A percentile compares a stretch with the other conserved stretches of the same genome.
These are phyloP conservation scores for Pythium apleroticum DNA, from an alignment of 352 stramenopile genomes.

Conservation along the genomic window DNA sequence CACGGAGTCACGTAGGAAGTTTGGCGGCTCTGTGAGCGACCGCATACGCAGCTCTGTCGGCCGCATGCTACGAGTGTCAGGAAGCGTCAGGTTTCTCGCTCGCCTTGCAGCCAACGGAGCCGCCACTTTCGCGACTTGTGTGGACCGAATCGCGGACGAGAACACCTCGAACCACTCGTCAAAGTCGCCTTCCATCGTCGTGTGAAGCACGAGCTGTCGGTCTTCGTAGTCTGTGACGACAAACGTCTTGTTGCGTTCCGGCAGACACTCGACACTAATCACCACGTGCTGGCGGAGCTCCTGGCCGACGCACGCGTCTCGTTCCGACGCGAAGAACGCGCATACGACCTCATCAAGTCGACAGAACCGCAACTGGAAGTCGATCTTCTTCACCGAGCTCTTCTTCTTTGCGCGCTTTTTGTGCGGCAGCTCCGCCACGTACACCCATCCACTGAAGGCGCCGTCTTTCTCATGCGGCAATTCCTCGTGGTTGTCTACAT, in stretches of 20 bases:
- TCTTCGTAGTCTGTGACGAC: conserved; percentile 47
- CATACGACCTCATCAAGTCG: conserved; percentile 37
- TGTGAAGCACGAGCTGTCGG: conserved; percentile 38
- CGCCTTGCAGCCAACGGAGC: not conserved
- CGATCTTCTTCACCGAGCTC: not conserved
- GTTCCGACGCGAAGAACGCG: conserved; percentile 38
- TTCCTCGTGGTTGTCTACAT: not conserved
- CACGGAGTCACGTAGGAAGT: not conserved
- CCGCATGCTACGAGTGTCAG: not conserved
- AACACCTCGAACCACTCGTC: conserved; percentile 48
- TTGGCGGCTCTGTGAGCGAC: not conserved
- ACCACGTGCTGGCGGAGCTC: conserved; percentile 38
- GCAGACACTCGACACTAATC: conserved; percentile 37
- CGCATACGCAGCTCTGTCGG: not conserved
- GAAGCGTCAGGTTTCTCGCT: not conserved
- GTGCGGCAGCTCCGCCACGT: not conserved
- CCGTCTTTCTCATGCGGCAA: not conserved
- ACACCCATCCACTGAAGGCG: not conserved
- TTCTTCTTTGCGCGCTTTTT: not conserved
- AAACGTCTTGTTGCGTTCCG: conserved; percentile 54
- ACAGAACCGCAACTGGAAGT: conserved; percentile 1
- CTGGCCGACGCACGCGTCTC: conserved; percentile 7
- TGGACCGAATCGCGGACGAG: conserved; percentile 33
- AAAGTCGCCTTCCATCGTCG: conserved; percentile 42
- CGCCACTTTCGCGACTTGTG: conserved; percentile 35